Evolutionary conservation across 2,329 filamentous ascomycete species (phyloP).

Genomic region (Fusarium odoratissimum): DNA sequence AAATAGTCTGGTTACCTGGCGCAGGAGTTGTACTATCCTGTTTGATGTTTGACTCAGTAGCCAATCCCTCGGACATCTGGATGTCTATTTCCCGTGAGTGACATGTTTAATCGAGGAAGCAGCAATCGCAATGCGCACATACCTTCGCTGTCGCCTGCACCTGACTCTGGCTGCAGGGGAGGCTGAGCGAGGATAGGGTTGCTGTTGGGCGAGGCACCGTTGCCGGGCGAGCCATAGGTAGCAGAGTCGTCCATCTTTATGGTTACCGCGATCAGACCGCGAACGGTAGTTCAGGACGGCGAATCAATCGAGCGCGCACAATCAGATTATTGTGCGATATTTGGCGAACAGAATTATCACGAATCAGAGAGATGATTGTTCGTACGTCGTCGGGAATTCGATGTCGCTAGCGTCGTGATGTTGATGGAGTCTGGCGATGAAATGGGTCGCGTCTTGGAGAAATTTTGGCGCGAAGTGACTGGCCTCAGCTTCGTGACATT

Average conservation of each 20-base stretch:
- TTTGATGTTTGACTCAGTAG: constrained; percentile 64
- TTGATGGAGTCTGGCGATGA: constrained; percentile 43
- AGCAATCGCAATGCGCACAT: constrained; percentile 29
- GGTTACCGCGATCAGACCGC: constrained; percentile 25
- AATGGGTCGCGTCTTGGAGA: constrained; percentile 51
- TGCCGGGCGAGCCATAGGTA: constrained; percentile 68
- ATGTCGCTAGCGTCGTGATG: constrained; percentile 43
- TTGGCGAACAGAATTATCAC: not conserved
- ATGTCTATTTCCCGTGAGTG: constrained; percentile 62
- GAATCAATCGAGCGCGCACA: constrained; percentile 33
- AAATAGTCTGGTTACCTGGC: constrained; percentile 66
- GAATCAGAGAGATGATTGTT: constrained; percentile 12
- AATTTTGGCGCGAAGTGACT: constrained; percentile 54
- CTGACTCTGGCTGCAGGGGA: constrained; percentile 59
- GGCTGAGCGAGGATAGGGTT: constrained; percentile 69
- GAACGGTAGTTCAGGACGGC: constrained; percentile 17
- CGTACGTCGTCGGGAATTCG: constrained; percentile 24
- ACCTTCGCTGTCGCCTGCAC: constrained; percentile 61
- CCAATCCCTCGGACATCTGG: constrained; percentile 68
- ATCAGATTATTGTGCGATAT: constrained; percentile 22
- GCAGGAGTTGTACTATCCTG: constrained; percentile 71
- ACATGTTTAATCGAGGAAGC: not conserved
- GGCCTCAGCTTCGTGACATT: constrained; percentile 36
- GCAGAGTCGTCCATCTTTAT: constrained; percentile 68
- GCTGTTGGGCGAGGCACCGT: constrained; percentile 66